Evolutionary conservation across 1,139 yeast genomes (phyloP), one percentile per base, ranked within the genome.

Genomic region (Meyerozyma elateridarum): DNA sequence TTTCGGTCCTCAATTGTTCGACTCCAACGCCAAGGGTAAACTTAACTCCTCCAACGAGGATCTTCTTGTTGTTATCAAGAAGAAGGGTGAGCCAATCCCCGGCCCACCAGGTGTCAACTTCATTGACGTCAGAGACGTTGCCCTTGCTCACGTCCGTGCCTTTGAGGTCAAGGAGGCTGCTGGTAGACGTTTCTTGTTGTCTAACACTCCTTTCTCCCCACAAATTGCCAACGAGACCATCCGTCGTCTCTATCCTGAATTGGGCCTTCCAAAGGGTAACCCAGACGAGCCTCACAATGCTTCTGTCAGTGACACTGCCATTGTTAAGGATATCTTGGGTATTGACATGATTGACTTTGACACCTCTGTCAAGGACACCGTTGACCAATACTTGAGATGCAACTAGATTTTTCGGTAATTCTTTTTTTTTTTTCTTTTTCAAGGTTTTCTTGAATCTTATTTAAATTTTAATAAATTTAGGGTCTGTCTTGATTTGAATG

Each of bases 11-110:
- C 62, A 56, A 33, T 54, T 57, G 7, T 48, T 43, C 33, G 58
- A 51, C 33, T 35, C 42, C 11, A 56, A 52, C 32, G 61, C 56
- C 19, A 55, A 51, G 34, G 56, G 48, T 4, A 41, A 35, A 21
- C 54, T 64, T 38, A 64, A 64, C 40, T 49, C 56, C n/a, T 62
- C 70, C n/a, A 59, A 62, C 32, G 64, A 60, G 34, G 27, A 60
- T 20, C 47, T 64, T 34, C 51, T 52, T 33, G 22, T 33, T 20
- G 39, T 49, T 25, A 46, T 63, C 36, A 49, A 49, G 14, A 45
- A 41, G 9, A 38, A 48, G 9, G 40, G 40, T 11, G 55, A 49
- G 15, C 30, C 33, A 1, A 46, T 63, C 28, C 47, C 46, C 37
- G 40, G 15, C 17, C 24, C 17, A 20, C 4, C 20, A 34, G 41